Conservation (phyloP, 2,329 filamentous ascomycete species). For the Calonectria naviculata region DNA sequence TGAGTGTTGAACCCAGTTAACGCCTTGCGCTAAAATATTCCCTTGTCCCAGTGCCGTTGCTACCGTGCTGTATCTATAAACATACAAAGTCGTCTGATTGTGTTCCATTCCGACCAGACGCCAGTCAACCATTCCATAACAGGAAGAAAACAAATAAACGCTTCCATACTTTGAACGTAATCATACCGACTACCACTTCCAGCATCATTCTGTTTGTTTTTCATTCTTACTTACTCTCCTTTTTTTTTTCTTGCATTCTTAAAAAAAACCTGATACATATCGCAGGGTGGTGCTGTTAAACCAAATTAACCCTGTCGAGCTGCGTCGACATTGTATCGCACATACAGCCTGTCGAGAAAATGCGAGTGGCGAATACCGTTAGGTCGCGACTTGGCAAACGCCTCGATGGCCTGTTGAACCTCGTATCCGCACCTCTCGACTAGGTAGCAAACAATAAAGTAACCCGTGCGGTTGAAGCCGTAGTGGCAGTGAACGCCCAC, state of each 20-base stretch:
- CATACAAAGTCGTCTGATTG: conserved; percentile 1
- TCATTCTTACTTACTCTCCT: neutral
- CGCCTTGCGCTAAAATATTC: conserved; percentile 12
- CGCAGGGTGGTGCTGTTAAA: neutral
- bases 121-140: conserved; percentile 4
- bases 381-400: conserved; percentile 78
- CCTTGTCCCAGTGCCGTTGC: conserved; percentile 12
- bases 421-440: conserved; percentile 80
- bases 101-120: conserved; percentile 17
- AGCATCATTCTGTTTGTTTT: neutral
- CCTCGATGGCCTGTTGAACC: conserved; percentile 81
- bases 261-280: neutral
- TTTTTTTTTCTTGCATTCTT: neutral
- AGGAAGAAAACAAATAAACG: neutral
- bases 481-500: conserved; percentile 96
- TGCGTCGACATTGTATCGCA: conserved; percentile 70
- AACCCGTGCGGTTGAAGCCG: conserved; percentile 94
- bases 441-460: conserved; percentile 91
- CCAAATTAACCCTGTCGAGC: conserved; percentile 4
- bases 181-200: neutral
- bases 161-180: neutral
- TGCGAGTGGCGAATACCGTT: conserved; percentile 91
- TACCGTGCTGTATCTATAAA: conserved; percentile 19
- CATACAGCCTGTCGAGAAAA: conserved; percentile 85
- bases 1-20: conserved; percentile 13